These are phyloP conservation scores for Boletus sp. DNA, from an alignment of 768 basidiomycete species.

Conservation along the genomic window DNA sequence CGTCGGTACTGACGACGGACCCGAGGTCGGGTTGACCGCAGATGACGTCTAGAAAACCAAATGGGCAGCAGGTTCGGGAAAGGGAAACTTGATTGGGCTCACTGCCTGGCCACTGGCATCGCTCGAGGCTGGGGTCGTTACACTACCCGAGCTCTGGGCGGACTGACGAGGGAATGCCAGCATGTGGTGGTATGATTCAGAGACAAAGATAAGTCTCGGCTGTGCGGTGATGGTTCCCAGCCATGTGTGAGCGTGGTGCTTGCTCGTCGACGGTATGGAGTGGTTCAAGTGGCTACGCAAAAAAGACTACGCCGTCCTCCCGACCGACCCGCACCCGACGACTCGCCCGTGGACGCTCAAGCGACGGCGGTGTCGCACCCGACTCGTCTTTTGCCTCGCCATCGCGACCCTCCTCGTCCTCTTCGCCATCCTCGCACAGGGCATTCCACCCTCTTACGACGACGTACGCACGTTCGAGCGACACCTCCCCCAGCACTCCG, in stretches of 20 bases:
- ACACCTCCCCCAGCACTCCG: conserved; percentile 39
- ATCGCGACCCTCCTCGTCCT: conserved; percentile 24
- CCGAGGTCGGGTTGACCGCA: background rate
- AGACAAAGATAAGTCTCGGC: too few species aligned
- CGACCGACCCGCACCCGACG: background rate
- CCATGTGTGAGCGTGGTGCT: too few species aligned
- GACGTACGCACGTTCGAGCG: conserved; percentile 37
- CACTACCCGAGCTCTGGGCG: too few species aligned
- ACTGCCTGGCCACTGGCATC: too few species aligned
- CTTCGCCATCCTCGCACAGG: conserved; percentile 33
- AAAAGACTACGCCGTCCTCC: conserved; percentile 11
- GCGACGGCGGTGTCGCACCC: conserved; percentile 18
- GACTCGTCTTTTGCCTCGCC: conserved; percentile 26
- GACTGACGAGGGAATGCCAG: too few species aligned
- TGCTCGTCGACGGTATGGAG: background rate
- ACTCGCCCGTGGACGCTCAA: background rate
- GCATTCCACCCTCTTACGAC: conserved; percentile 40
- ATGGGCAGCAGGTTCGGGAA: too few species aligned
- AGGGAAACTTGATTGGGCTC: too few species aligned
- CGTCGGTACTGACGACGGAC: background rate
- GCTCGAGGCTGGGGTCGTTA: too few species aligned
- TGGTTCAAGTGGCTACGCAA: too few species aligned
- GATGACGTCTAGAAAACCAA: too few species aligned
- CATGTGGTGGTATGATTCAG: too few species aligned
- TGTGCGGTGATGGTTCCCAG: too few species aligned